A percentile compares a stretch with the other conserved stretches of the same genome.
These are phyloP conservation scores for Globisporangium splendens DNA, from an alignment of 352 stramenopile species.

Conservation along the genomic window DNA sequence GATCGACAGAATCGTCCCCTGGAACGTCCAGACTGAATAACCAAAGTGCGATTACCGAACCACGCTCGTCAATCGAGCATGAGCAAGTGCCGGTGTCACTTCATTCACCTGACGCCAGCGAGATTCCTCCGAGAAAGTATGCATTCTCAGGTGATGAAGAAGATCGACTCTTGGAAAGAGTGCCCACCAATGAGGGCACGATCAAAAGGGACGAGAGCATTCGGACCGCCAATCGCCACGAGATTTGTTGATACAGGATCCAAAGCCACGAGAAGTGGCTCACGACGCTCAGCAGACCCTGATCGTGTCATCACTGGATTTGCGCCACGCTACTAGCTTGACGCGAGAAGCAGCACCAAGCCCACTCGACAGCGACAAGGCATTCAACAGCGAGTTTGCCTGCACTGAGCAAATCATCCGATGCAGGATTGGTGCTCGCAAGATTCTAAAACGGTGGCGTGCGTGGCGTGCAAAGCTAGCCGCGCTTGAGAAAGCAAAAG, in stretches of 20 bases:
- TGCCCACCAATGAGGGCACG: too few relatives aligned
- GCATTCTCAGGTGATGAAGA: not conserved
- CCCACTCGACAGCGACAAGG: too few relatives aligned
- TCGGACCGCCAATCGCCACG: too few relatives aligned
- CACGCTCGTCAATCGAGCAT: not conserved
- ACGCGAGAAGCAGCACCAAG: too few relatives aligned
- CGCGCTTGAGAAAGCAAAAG: not conserved
- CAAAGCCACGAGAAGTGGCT: too few relatives aligned
- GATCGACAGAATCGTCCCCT: not conserved
- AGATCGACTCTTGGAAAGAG: not conserved
- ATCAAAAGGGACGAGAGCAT: too few relatives aligned
- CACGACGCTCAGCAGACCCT: too few relatives aligned
- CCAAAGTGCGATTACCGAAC: not conserved
- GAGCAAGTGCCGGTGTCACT: not conserved
- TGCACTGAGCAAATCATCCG: not conserved
- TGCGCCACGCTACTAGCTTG: too few relatives aligned
- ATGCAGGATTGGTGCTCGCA: slow-evolving; percentile 1
- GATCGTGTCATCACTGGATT: too few relatives aligned
- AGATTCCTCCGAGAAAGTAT: not conserved
- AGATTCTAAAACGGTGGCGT: slow-evolving; percentile 13
- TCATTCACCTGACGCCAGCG: not conserved
- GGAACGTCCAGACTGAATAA: not conserved
- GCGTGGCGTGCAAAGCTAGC: slow-evolving; percentile 10
- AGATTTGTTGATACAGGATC: too few relatives aligned
- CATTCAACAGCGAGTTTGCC: too few relatives aligned